These are phyloP conservation scores for Penicillium roqueforti DNA, from an alignment of 495 filamentous ascomycete genomes.

Conservation along the genomic window DNA sequence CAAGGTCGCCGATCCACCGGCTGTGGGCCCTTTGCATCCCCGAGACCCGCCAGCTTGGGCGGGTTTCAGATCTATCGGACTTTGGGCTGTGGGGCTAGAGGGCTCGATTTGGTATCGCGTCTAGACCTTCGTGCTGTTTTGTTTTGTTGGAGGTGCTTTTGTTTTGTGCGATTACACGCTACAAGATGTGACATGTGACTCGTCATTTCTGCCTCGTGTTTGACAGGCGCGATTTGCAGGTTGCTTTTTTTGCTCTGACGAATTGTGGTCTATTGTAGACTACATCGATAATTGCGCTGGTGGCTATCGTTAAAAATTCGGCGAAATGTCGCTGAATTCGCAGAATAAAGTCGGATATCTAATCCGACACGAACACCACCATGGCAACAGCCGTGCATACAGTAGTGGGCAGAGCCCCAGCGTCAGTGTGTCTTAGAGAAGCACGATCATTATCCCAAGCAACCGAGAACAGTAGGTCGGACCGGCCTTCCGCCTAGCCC, in stretches of 20 bases:
- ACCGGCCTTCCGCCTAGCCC: constrained; percentile 13
- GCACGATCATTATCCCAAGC: constrained; percentile 1
- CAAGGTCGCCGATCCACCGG: constrained; percentile 16
- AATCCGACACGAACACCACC: background rate
- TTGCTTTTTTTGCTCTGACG: background rate
- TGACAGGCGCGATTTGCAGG: background rate
- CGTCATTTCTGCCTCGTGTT: constrained; percentile 1
- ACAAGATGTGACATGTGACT: constrained; percentile 2
- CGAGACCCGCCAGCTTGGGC: constrained; percentile 3
- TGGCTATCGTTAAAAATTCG: background rate
- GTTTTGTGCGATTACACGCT: background rate
- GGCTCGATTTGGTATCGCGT: background rate
- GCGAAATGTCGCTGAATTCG: background rate
- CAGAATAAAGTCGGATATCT: background rate
- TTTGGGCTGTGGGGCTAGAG: constrained; percentile 1
- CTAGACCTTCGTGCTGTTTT: background rate
- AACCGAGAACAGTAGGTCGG: constrained; percentile 10
- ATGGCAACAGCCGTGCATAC: constrained; percentile 5
- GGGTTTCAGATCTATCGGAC: constrained; percentile 23
- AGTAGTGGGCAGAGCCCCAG: constrained; percentile 1
- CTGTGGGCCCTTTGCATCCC: constrained; percentile 1
- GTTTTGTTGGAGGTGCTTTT: background rate
- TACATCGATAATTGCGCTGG: background rate
- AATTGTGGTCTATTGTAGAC: background rate
- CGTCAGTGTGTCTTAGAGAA: constrained; percentile 14